Conservation (phyloP, 2,329 filamentous ascomycete genomes). For the Hymenoscyphus fraxineus region DNA sequence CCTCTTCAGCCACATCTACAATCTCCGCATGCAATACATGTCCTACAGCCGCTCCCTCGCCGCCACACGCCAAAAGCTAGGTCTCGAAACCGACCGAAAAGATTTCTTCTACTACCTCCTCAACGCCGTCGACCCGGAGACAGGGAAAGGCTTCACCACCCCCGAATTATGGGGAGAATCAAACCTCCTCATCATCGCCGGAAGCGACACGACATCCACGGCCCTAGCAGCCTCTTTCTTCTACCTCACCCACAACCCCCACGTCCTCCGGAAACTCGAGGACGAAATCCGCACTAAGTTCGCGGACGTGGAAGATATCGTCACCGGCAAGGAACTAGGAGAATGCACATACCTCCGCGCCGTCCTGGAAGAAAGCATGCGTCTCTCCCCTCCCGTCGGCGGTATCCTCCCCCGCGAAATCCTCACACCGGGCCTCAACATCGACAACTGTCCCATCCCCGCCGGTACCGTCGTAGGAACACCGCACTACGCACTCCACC, state of each 20-base stretch:
- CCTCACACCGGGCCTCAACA: conserved; percentile 22
- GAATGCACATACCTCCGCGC: conserved; percentile 40
- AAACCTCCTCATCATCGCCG: conserved; percentile 24
- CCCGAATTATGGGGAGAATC: conserved; percentile 33
- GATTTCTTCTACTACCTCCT: conserved; percentile 76
- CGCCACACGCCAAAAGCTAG: conserved; percentile 61
- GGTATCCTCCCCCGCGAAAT: conserved; percentile 28
- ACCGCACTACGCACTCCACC: conserved; percentile 44
- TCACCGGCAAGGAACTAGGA: conserved; percentile 28
- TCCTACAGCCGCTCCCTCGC: conserved; percentile 66
- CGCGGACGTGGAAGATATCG: conserved; percentile 34
- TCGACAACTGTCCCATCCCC: conserved; percentile 35
- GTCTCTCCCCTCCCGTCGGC: conserved; percentile 29
- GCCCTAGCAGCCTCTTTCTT: conserved; percentile 38
- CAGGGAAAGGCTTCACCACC: conserved; percentile 44
- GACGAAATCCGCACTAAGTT: conserved; percentile 23
- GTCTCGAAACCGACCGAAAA: conserved; percentile 53
- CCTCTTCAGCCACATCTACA: conserved; percentile 63
- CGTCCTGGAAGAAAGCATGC: conserved; percentile 38
- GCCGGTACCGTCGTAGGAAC: conserved; percentile 43
- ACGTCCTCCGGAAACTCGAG: conserved; percentile 28
- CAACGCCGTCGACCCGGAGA: conserved; percentile 67
- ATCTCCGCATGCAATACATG: conserved; percentile 66
- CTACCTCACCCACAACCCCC: conserved; percentile 37
- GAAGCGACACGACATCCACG: conserved; percentile 40